These are phyloP conservation scores for Blastobotrys serpentis DNA, from an alignment of 1,139 yeast species.

Conservation along the genomic window DNA sequence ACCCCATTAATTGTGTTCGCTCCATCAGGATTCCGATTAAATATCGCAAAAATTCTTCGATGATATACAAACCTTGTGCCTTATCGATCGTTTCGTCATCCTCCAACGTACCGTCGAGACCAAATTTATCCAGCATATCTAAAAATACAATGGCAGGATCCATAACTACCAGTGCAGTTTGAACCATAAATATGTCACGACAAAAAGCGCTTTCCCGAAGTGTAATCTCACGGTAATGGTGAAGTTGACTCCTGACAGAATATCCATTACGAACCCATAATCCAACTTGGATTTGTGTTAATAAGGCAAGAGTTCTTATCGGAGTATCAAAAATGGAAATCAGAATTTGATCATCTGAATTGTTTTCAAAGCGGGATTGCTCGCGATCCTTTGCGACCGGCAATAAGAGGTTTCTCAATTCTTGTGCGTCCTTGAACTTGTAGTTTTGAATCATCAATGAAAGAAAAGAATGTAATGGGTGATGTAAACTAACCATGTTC, in stretches of 20 bases:
- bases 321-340: slow-evolving; percentile 66
- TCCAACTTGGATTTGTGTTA: slow-evolving; percentile 74
- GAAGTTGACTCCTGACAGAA: slow-evolving; percentile 74
- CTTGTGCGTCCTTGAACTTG: slow-evolving; percentile 34
- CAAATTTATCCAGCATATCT: slow-evolving; percentile 40
- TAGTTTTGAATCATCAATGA: slow-evolving; percentile 67
- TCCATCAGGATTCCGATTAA: slow-evolving; percentile 71
- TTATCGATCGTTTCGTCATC: slow-evolving; percentile 21
- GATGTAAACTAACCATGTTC: slow-evolving; percentile 67
- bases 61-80: slow-evolving; percentile 51
- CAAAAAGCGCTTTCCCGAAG: slow-evolving; percentile 79
- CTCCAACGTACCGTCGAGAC: slow-evolving; percentile 8
- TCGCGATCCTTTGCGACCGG: slow-evolving; percentile 19
- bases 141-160: slow-evolving; percentile 59
- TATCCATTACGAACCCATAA: slow-evolving; percentile 90
- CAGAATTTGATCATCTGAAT: slow-evolving; percentile 21
- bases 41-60: slow-evolving; percentile 76
- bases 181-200: slow-evolving; percentile 73
- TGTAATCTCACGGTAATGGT: slow-evolving; percentile 77
- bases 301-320: slow-evolving; percentile 67
- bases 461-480: slow-evolving; percentile 74
- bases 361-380: slow-evolving; percentile 11
- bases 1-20: slow-evolving; percentile 56
- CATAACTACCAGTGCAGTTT: slow-evolving; percentile 58
- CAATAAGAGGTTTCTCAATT: slow-evolving; percentile 32